phyloP scores from a whole-genome alignment of 176 grass and related monocot species.

The Lolium rigidum region DNA sequence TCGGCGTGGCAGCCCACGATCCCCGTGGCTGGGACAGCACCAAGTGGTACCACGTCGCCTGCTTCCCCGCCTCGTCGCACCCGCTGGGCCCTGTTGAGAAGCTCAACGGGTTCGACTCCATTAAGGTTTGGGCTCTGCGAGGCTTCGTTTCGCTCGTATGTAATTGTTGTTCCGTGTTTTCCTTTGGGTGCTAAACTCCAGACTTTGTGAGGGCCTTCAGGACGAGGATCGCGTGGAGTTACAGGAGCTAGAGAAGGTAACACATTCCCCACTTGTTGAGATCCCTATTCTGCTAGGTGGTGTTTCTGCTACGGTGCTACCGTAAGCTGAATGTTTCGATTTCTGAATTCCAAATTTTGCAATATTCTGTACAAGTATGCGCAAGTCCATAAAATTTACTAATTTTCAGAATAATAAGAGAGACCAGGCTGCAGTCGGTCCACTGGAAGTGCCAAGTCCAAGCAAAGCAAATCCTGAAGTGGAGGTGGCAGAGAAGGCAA shows the following conservation, averaged over 20 bases:
- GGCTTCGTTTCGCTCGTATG: slow-evolving; percentile 7
- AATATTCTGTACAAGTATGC: slow-evolving; percentile 18
- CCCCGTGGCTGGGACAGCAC: slow-evolving; percentile 61
- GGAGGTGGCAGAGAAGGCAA: slow-evolving; percentile 39
- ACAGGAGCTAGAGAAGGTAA: slow-evolving; percentile 59
- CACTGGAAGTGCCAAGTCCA: slow-evolving; percentile 41
- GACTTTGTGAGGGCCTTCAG: slow-evolving; percentile 46
- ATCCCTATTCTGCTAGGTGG: background rate
- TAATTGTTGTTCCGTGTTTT: background rate
- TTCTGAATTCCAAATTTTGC: background rate
- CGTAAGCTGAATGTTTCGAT: background rate
- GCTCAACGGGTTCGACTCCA: slow-evolving; percentile 64
- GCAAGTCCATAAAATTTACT: background rate
- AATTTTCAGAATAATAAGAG: slow-evolving; percentile 56
- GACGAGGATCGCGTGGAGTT: slow-evolving; percentile 55
- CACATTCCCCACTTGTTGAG: background rate
- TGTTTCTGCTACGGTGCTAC: background rate
- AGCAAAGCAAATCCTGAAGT: slow-evolving; percentile 63
- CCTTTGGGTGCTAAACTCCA: slow-evolving; percentile 16
- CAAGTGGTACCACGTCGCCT: slow-evolving; percentile 71
- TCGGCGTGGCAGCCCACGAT: slow-evolving; percentile 47
- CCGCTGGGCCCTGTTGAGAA: slow-evolving; percentile 55
- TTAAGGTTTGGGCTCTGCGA: slow-evolving; percentile 63
- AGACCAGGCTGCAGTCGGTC: background rate
- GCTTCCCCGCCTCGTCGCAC: slow-evolving; percentile 60